Conservation (phyloP, 345 rosid species). For the Psidium friedrichsthalianum region DNA sequence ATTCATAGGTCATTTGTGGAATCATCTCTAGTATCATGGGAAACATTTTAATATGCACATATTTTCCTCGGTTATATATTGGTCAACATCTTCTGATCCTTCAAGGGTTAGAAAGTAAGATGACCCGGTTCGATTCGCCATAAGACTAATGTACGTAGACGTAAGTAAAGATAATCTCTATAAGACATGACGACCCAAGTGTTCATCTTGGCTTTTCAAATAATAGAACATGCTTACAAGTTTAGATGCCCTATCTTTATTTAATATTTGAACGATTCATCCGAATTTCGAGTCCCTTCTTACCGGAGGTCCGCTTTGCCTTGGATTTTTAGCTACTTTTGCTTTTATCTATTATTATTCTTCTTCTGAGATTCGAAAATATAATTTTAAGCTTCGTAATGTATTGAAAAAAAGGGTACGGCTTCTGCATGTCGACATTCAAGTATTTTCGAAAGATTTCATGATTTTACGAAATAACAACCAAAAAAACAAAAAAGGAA, state of each 20-base stretch:
- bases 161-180: not conserved
- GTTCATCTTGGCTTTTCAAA: too few species aligned
- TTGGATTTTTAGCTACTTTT: not conserved
- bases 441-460: too few species aligned
- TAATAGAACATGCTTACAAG: too few species aligned
- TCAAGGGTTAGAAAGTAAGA: not conserved
- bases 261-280: not conserved
- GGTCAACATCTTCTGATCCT: not conserved
- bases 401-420: not conserved
- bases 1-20: not conserved
- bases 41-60: not conserved
- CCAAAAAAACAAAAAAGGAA: too few species aligned
- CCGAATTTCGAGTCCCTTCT: not conserved
- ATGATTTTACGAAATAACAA: too few species aligned
- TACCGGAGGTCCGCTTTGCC: rapidly evolving
- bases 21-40: not conserved
- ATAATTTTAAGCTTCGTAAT: not conserved
- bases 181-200: not conserved
- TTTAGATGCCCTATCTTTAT: not conserved
- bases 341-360: not conserved
- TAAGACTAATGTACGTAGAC: not conserved
- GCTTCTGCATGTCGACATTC: too few species aligned
- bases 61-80: not conserved
- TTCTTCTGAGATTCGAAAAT: not conserved
- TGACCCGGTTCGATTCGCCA: not conserved